Conservation (phyloP, 2,329 filamentous ascomycete species). For the Corniculantispora saksenae region DNA sequence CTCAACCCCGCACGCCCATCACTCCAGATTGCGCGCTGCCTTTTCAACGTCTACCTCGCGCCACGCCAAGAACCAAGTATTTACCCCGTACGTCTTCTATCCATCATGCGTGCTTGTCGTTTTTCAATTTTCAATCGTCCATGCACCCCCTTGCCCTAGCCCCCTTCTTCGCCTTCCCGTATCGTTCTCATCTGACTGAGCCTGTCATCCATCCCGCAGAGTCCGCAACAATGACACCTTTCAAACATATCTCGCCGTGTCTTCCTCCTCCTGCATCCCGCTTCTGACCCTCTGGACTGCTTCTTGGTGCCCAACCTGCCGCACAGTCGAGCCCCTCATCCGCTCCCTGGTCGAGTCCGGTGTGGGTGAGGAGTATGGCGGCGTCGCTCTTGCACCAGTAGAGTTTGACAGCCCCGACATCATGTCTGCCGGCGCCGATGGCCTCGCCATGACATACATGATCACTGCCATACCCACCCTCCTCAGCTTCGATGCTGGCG, state of each 20-base stretch:
- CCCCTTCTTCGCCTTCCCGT: background rate
- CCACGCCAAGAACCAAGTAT: conserved; percentile 32
- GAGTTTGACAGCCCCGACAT: conserved; percentile 61
- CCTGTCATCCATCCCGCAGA: conserved; percentile 34
- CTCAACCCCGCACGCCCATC: conserved; percentile 4
- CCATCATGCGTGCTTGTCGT: background rate
- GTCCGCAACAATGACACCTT: conserved; percentile 57
- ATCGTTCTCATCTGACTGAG: background rate
- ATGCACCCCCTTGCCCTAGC: too few species aligned
- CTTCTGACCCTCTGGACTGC: conserved; percentile 64
- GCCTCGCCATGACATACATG: conserved; percentile 56
- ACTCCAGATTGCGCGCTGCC: conserved; percentile 19
- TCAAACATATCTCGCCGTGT: conserved; percentile 56
- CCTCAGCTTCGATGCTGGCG: conserved; percentile 57
- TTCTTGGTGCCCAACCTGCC: conserved; percentile 58
- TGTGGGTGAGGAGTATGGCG: conserved; percentile 56
- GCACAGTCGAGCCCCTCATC: conserved; percentile 50
- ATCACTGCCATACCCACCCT: conserved; percentile 60
- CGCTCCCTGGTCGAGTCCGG: conserved; percentile 49
- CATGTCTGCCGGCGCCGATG: conserved; percentile 40
- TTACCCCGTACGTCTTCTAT: conserved; percentile 32
- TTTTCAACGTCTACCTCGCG: conserved; percentile 28
- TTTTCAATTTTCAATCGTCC: background rate
- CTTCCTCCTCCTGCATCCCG: conserved; percentile 53
- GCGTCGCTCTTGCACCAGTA: conserved; percentile 54